Base-by-base conservation (phyloP, 306 rosid genomes). In the Sphenostylis stenocarpa region DNA sequence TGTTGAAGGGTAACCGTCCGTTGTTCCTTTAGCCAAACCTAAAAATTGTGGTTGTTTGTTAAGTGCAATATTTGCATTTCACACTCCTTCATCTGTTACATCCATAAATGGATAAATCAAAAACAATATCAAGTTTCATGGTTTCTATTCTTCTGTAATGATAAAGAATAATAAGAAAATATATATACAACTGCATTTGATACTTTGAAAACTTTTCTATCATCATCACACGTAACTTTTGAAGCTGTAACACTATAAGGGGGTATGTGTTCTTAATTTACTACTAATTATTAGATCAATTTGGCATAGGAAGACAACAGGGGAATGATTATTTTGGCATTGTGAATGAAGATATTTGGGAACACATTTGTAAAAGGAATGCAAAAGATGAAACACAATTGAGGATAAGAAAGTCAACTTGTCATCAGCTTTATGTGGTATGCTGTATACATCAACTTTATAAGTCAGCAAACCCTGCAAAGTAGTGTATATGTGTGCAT, bases 1-100 rank as follows among this genome's bases (percentile, higher is more conserved):
- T 56, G 55, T 65, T 60, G 23, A 45, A 67, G 52, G 49, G 21
- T 69, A 68, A 73, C 69, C 79, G 16, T 79, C 41, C 76, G 17
- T 47, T 75, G 13, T 24, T 61, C 14, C 73, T 55, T 56, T 44
- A 7, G 11, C 51, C 47, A 19, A 43, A 20, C 70, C 39, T 77
- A 11, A 7, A 65, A 39, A 7, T 26, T 76, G 11, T 11, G 77
- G 29, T 23, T 67, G 41, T 39, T 58, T 41, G 1, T 57, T 41
- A 11, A 33, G 2, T 58, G 71, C 70, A 5, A 16, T 51, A n/a
- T 45, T 34, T 33, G 31, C 0, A 56, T 47, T 70, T 70, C 26
- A 17, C 58, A 36, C 24, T 11, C n/a, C 19, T 12, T 62, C 53
- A 9, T 79, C 67, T 11, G n/a, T 61, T 48, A 24, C 26, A 61